A percentile compares a stretch with the other conserved stretches of the same genome.
phyloP scores from a whole-genome alignment of 176 grass and related monocot species.

The Ensete glaucum region DNA sequence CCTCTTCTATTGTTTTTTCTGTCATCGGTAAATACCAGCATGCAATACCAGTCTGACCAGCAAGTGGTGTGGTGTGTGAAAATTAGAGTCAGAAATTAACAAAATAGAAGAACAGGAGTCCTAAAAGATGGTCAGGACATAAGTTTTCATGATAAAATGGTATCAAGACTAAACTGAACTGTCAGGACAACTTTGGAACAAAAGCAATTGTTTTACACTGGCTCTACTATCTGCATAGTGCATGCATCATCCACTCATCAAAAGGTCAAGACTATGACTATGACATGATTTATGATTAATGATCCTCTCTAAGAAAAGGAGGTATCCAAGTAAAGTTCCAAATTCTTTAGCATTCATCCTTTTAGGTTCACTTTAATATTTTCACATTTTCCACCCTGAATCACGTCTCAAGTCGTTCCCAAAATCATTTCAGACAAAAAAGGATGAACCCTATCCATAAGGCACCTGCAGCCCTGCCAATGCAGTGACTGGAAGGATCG shows the following conservation, averaged over 20 bases:
- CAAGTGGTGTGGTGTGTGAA: no score
- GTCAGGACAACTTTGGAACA: not conserved
- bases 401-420: not conserved
- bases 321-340: not conserved
- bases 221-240: not conserved
- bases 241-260: not conserved
- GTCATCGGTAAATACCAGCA: no score
- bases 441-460: no score
- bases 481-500: no score
- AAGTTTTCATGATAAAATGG: not conserved
- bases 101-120: not conserved
- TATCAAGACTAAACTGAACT: not conserved
- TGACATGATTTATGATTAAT: not conserved
- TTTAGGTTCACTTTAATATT: not conserved
- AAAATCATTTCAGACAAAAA: not conserved
- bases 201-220: not conserved
- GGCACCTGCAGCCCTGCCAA: no score
- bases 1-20: no score
- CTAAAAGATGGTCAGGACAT: not conserved
- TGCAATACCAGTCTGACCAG: no score
- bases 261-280: not conserved
- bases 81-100: no score
- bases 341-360: not conserved
- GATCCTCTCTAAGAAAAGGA: not conserved
- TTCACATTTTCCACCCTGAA: not conserved